Percentiles rank a stretch among this genome's conserved stretches.
Evolutionary conservation across 768 basidiomycete species (phyloP).

Genomic region (Phanerochaete sordida): DNA sequence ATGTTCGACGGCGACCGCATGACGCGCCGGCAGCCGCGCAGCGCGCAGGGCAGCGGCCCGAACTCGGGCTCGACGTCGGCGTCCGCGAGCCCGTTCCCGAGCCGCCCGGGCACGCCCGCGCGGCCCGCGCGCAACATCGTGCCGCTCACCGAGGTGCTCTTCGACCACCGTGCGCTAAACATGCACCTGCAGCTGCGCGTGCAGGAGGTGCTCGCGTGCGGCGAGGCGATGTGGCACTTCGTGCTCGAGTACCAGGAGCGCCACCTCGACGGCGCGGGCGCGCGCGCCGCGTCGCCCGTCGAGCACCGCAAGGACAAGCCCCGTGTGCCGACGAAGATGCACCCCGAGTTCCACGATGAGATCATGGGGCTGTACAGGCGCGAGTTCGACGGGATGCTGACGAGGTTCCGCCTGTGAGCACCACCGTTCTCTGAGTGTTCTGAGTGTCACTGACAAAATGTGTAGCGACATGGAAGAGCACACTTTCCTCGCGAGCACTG

Average conservation of each 20-base stretch:
- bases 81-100: background rate
- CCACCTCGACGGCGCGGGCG: background rate
- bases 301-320: background rate
- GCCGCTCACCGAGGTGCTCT: conserved; percentile 50
- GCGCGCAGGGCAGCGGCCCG: background rate
- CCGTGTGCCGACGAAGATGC: background rate
- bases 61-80: background rate
- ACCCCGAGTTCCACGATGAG: conserved; percentile 16
- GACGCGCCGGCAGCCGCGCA: background rate
- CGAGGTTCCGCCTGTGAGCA: conserved; percentile 62
- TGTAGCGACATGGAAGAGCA: conserved; percentile 64
- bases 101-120: background rate
- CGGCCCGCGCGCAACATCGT: conserved; percentile 30
- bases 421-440: conserved; percentile 2
- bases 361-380: conserved; percentile 51
- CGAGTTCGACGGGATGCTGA: conserved; percentile 58
- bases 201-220: conserved; percentile 64
- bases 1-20: conserved; percentile 14
- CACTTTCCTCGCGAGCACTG: conserved; percentile 41
- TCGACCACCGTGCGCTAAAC: conserved; percentile 58
- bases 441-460: background rate
- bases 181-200: conserved; percentile 60
- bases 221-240: conserved; percentile 82
- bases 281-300: no score
- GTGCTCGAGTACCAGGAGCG: conserved; percentile 42